Evolutionary conservation across 2,329 filamentous ascomycete species (phyloP).

Genomic region (Verticillium nubilum): DNA sequence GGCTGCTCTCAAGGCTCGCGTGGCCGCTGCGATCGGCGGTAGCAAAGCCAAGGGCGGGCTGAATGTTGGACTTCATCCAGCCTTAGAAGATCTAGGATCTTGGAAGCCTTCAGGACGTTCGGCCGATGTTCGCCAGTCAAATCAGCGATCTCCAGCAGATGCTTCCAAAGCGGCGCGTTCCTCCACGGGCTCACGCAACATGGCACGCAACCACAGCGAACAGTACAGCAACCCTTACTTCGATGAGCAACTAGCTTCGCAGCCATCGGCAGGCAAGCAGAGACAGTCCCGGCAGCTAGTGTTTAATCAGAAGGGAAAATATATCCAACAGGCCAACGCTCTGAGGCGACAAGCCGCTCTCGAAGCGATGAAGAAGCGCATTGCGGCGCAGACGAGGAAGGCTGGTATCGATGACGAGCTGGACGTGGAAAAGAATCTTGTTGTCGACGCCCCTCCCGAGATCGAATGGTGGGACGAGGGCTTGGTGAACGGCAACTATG

Average conservation of each 20-base stretch:
- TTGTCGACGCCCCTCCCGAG: constrained; percentile 76
- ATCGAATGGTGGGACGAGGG: constrained; percentile 99
- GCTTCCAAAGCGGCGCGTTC: constrained; percentile 15
- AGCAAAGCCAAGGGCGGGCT: constrained; percentile 61
- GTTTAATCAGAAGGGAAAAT: constrained; percentile 96
- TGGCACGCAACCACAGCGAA: constrained; percentile 16
- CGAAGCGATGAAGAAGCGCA: constrained; percentile 90
- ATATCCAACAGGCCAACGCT: constrained; percentile 89
- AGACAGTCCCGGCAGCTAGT: constrained; percentile 71
- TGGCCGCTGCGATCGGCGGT: constrained; percentile 66
- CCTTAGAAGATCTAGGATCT: constrained; percentile 54
- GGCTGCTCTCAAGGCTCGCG: constrained; percentile 73
- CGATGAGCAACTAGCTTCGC: constrained; percentile 60
- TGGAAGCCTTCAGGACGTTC: constrained; percentile 38
- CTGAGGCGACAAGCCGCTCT: constrained; percentile 80
- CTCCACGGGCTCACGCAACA: background rate
- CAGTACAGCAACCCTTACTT: constrained; percentile 68
- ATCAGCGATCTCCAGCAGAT: constrained; percentile 4
- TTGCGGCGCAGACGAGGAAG: constrained; percentile 80
- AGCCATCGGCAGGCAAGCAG: constrained; percentile 51
- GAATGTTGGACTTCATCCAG: constrained; percentile 72
- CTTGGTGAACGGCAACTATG: constrained; percentile 71
- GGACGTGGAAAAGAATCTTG: constrained; percentile 82
- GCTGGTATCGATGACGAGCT: constrained; percentile 91
- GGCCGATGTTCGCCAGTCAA: constrained; percentile 15